phyloP scores from a whole-genome alignment of 1,139 yeast species.

The Chernovozyma sophiae-reginae region DNA sequence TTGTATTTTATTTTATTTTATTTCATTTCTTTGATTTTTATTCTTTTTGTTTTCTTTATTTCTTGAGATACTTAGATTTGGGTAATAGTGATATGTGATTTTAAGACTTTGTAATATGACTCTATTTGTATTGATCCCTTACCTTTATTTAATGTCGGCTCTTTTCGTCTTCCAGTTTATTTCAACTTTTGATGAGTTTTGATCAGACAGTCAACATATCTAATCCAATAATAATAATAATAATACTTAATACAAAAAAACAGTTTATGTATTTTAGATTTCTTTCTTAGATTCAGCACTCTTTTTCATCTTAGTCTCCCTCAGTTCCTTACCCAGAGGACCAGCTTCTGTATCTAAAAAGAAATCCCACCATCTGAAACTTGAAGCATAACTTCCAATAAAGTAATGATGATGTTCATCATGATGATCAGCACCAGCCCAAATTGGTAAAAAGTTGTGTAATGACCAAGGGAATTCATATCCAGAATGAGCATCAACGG shows the following conservation, averaged over 20 bases:
- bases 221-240: too few relatives aligned
- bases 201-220: too few relatives aligned
- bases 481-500: slow-evolving; percentile 95
- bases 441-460: slow-evolving; percentile 84
- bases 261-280: too few relatives aligned
- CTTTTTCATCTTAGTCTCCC: slow-evolving; percentile 55
- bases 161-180: too few relatives aligned
- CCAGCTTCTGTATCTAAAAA: slow-evolving; percentile 82
- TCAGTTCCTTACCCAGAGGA: slow-evolving; percentile 54
- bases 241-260: too few relatives aligned
- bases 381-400: slow-evolving; percentile 87
- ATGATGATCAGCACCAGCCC: slow-evolving; percentile 99
- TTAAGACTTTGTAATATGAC: background rate
- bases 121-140: background rate
- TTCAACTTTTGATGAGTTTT: too few relatives aligned
- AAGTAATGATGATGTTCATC: slow-evolving; percentile 95
- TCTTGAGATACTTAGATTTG: background rate
- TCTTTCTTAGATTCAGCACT: slow-evolving; percentile 35
- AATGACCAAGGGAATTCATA: slow-evolving; percentile 96
- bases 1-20: background rate
- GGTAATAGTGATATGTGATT: background rate
- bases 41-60: background rate
- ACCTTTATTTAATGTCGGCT: too few relatives aligned
- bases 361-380: slow-evolving; percentile 94
- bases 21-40: too few relatives aligned